Percentiles rank a stretch among this genome's conserved stretches.
phyloP scores from a whole-genome alignment of 2,329 filamentous ascomycete genomes.

The Trichocomaceae sp. region DNA sequence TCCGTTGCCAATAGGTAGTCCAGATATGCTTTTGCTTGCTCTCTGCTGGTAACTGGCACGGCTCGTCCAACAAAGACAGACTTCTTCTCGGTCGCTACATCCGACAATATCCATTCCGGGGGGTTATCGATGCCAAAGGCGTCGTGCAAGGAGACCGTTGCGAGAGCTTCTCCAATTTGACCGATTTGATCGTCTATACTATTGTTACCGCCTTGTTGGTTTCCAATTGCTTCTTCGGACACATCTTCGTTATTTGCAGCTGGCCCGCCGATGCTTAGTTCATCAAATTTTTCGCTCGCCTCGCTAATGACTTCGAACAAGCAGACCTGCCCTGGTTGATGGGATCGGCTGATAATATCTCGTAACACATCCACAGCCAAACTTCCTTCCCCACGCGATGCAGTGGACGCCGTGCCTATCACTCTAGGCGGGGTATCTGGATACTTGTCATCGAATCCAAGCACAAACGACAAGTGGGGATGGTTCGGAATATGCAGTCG shows the following conservation, averaged over 20 bases:
- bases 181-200: slow-evolving; percentile 11
- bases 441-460: slow-evolving; percentile 67
- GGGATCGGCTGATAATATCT: slow-evolving; percentile 61
- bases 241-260: background rate
- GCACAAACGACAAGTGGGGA: slow-evolving; percentile 39
- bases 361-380: slow-evolving; percentile 63
- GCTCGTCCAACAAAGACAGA: slow-evolving; percentile 81
- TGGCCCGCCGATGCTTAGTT: slow-evolving; percentile 45
- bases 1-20: slow-evolving; percentile 72
- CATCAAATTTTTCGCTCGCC: slow-evolving; percentile 44
- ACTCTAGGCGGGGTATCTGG: slow-evolving; percentile 67
- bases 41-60: slow-evolving; percentile 61
- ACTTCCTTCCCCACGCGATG: slow-evolving; percentile 63
- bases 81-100: slow-evolving; percentile 70
- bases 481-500: slow-evolving; percentile 62
- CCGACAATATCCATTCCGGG: slow-evolving; percentile 67
- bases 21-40: slow-evolving; percentile 64
- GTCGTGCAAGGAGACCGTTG: slow-evolving; percentile 23
- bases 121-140: slow-evolving; percentile 30
- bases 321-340: slow-evolving; percentile 68
- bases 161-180: slow-evolving; percentile 11
- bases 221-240: background rate
- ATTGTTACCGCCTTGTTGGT: background rate
- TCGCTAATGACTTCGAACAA: slow-evolving; percentile 85
- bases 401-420: slow-evolving; percentile 71